These are phyloP conservation scores for Agaricus blazei DNA, from an alignment of 768 basidiomycete genomes.

Conservation along the genomic window DNA sequence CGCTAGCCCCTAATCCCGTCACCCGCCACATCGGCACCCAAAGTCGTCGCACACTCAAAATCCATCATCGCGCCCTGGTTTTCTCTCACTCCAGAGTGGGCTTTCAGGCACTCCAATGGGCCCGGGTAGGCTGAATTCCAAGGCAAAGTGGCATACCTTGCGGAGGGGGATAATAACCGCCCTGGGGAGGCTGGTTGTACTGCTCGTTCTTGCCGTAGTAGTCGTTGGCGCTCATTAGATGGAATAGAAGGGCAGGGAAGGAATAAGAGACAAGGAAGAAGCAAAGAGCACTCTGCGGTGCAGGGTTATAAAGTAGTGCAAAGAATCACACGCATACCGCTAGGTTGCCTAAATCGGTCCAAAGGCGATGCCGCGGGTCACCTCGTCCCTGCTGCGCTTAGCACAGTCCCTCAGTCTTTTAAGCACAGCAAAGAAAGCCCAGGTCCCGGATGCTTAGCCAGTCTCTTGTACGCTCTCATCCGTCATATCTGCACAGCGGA, in stretches of 20 bases:
- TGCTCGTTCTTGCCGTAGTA: slow-evolving; percentile 58
- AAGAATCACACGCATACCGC: slow-evolving; percentile 1
- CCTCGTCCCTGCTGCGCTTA: slow-evolving; percentile 4
- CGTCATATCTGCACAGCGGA: no score
- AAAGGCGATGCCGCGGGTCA: neutral
- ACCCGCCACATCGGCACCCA: neutral
- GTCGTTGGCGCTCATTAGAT: slow-evolving; percentile 66
- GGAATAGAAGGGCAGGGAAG: slow-evolving; percentile 11
- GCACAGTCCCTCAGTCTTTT: neutral
- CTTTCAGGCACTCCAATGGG: neutral
- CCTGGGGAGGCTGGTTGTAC: slow-evolving; percentile 45
- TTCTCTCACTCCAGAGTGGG: neutral
- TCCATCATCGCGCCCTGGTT: neutral
- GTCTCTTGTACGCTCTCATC: no score
- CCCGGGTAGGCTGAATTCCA: neutral
- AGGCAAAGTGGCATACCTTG: slow-evolving; percentile 21
- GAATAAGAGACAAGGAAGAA: slow-evolving; percentile 14
- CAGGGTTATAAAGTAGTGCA: slow-evolving; percentile 20
- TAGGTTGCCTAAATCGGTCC: neutral
- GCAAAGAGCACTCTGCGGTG: slow-evolving; percentile 22
- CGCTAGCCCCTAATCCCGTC: neutral
- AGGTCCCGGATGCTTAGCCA: neutral
- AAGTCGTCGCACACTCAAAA: neutral
- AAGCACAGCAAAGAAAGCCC: slow-evolving; percentile 2
- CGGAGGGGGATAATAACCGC: slow-evolving; percentile 34